A percentile compares a stretch with the other conserved stretches of the same genome.
Conservation (phyloP, 495 filamentous ascomycete genomes). For the Xylaria venustula region DNA sequence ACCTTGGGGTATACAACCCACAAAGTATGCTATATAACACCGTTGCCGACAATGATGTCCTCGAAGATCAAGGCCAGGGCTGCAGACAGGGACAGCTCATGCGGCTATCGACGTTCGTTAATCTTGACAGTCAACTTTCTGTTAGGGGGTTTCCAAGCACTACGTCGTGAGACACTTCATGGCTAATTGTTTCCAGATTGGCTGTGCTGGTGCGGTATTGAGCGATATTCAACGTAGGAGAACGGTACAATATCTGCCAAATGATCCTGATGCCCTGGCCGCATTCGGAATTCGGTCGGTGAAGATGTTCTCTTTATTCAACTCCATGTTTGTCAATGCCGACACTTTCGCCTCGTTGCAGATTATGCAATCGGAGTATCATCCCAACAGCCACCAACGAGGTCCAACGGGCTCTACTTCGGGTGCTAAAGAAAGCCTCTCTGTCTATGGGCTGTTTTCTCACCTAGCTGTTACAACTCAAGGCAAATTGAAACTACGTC, state of each 20-base stretch:
- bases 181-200: conserved; percentile 37
- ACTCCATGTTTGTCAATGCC: conserved; percentile 81
- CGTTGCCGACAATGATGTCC: conserved; percentile 43
- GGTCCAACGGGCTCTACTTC: conserved; percentile 66
- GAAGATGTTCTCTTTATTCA: conserved; percentile 74
- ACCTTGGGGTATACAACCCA: conserved; percentile 46
- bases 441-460: conserved; percentile 80
- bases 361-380: conserved; percentile 78
- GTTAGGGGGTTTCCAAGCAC: conserved; percentile 16
- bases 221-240: conserved; percentile 72
- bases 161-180: background rate
- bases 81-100: conserved; percentile 64
- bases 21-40: conserved; percentile 58
- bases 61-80: conserved; percentile 32
- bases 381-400: conserved; percentile 81
- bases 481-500: conserved; percentile 71
- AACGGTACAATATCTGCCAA: conserved; percentile 56
- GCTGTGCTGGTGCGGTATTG: conserved; percentile 84
- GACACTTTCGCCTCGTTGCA: conserved; percentile 82
- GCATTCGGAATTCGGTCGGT: conserved; percentile 62
- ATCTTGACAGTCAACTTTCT: conserved; percentile 66
- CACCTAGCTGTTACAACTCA: conserved; percentile 78
- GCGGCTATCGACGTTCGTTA: conserved; percentile 69
- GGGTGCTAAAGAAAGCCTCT: conserved; percentile 84
- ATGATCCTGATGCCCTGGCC: conserved; percentile 45